Conservation (phyloP, 495 filamentous ascomycete genomes). For the Penicillium crystallinum region DNA sequence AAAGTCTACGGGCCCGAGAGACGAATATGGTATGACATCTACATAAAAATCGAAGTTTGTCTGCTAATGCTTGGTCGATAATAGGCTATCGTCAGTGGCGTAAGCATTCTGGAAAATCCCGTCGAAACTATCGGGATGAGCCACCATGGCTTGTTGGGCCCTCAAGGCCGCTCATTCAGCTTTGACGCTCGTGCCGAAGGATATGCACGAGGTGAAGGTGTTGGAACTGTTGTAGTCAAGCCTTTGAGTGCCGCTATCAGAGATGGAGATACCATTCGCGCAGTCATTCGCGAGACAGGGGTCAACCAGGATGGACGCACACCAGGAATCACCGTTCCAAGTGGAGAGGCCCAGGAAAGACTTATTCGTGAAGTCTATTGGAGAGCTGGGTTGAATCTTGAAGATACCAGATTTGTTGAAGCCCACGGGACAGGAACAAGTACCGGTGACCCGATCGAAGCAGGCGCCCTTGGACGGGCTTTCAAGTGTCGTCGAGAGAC, state of each 20-base stretch:
- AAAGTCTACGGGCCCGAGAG: slow-evolving; percentile 38
- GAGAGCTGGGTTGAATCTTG: slow-evolving; percentile 28
- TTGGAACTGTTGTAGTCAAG: slow-evolving; percentile 38
- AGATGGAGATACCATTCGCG: slow-evolving; percentile 42
- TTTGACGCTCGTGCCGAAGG: slow-evolving; percentile 42
- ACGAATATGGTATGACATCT: slow-evolving; percentile 25
- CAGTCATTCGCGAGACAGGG: slow-evolving; percentile 28
- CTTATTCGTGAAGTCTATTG: slow-evolving; percentile 41
- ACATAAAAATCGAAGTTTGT: not conserved
- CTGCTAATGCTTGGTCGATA: not conserved
- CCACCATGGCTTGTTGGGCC: slow-evolving; percentile 28
- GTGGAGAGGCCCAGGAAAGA: slow-evolving; percentile 28
- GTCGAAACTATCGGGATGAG: slow-evolving; percentile 18
- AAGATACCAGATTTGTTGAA: slow-evolving; percentile 39
- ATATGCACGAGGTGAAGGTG: slow-evolving; percentile 43
- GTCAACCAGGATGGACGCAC: slow-evolving; percentile 52
- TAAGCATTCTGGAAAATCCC: slow-evolving; percentile 19
- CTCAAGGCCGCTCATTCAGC: slow-evolving; percentile 31
- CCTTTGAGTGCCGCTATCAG: slow-evolving; percentile 30
- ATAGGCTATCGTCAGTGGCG: slow-evolving; percentile 20
- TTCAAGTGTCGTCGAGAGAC: slow-evolving; percentile 18
- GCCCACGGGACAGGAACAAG: slow-evolving; percentile 47
- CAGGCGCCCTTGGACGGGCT: slow-evolving; percentile 40
- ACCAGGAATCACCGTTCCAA: slow-evolving; percentile 39
- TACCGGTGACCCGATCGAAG: slow-evolving; percentile 48